Conservation (phyloP, 352 stramenopile species). For the Phytophthora hybrid region DNA sequence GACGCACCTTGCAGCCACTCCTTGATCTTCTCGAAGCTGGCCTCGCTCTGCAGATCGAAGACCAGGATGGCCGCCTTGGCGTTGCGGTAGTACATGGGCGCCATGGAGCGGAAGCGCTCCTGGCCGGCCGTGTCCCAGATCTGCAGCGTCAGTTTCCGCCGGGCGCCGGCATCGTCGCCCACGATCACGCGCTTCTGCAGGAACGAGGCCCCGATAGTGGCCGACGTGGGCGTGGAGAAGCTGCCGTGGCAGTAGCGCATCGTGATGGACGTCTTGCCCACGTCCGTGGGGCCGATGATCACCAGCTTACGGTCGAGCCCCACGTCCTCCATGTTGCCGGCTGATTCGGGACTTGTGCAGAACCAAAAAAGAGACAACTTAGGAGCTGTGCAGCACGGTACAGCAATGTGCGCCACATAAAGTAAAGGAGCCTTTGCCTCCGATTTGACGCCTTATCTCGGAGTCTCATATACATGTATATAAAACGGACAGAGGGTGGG, state of each 20-base stretch:
- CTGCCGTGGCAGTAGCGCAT: slow-evolving; percentile 90
- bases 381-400: not conserved
- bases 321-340: slow-evolving; percentile 77
- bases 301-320: slow-evolving; percentile 90
- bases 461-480: too few species aligned
- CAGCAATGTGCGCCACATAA: too few species aligned
- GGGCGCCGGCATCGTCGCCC: slow-evolving; percentile 50
- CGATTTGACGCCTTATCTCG: too few species aligned
- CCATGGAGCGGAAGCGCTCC: slow-evolving; percentile 86
- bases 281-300: slow-evolving; percentile 90
- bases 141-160: slow-evolving; percentile 88
- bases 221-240: slow-evolving; percentile 86
- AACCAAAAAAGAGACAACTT: not conserved
- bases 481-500: too few species aligned
- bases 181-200: slow-evolving; percentile 88
- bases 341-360: slow-evolving; percentile 9
- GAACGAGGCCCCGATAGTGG: slow-evolving; percentile 89
- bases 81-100: slow-evolving; percentile 92
- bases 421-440: too few species aligned
- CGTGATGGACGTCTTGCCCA: slow-evolving; percentile 90
- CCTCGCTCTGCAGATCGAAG: slow-evolving; percentile 81
- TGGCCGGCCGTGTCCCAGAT: slow-evolving; percentile 79
- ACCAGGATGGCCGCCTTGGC: slow-evolving; percentile 90
- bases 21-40: slow-evolving; percentile 88
- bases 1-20: slow-evolving; percentile 81